Base-by-base conservation (phyloP, 495 filamentous ascomycete genomes). In the Halenospora varia region DNA sequence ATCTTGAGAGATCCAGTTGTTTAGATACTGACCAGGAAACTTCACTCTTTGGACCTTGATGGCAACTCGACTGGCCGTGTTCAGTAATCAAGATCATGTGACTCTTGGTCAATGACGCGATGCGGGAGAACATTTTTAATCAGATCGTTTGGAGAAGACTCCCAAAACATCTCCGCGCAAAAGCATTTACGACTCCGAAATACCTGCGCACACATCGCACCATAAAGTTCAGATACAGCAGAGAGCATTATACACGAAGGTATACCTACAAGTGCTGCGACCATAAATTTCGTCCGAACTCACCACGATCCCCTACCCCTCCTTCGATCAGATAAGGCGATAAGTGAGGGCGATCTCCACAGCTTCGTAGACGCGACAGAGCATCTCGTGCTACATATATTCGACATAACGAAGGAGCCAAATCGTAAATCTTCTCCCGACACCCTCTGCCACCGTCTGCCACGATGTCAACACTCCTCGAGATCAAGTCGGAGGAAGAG, bases 391-490 rank as follows among this genome's bases (percentile, higher is more conserved):
- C n/a, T n/a, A n/a, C n/a, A n/a, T n/a, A n/a, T n/a, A n/a, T n/a
- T n/a, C n/a, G n/a, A n/a, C n/a, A n/a, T n/a, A n/a, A n/a, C n/a
- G n/a, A n/a, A n/a, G n/a, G 29, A 35, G 13, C 29, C 29, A 35
- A 35, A 35, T 35, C n/a, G n/a, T n/a, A n/a, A n/a, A n/a, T n/a
- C n/a, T n/a, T n/a, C n/a, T n/a, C n/a, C n/a, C n/a, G n/a, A n/a
- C n/a, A n/a, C n/a, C n/a, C n/a, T n/a, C n/a, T n/a, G n/a, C n/a
- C n/a, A n/a, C n/a, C n/a, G n/a, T n/a, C 29, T 35, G 29, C 35
- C 44, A 48, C 19, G 0, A 90, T 90, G 88, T 89, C 88, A 60
- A 80, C 78, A 20, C 77, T 96, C 65, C 79, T 76, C 61, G 87
- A 91, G 42, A 88, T 96, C 74, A 79, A 75, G 48, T 80, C 76